These are phyloP conservation scores for Saccharomyces hybrid DNA, from an alignment of 1,139 yeast genomes.

Conservation along the genomic window DNA sequence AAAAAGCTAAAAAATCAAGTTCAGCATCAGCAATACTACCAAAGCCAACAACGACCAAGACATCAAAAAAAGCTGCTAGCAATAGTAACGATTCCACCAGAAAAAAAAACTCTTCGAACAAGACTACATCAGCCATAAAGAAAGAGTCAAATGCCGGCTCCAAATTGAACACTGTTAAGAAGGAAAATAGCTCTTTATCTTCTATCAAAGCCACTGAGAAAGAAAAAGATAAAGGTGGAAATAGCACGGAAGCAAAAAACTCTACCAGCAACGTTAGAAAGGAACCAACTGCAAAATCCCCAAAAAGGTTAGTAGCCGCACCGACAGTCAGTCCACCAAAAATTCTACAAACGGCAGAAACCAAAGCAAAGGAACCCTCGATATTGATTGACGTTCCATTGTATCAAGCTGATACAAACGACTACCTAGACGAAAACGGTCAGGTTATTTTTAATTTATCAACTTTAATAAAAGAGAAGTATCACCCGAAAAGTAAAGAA, in stretches of 20 bases:
- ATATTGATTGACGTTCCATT: constrained; percentile 52
- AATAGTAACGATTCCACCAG: neutral
- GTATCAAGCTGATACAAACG: constrained; percentile 31
- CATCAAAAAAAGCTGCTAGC: neutral
- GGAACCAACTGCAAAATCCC: constrained; percentile 12
- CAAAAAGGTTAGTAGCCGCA: constrained; percentile 21
- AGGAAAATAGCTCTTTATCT: neutral
- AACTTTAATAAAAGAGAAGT: constrained; percentile 71
- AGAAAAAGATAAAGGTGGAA: constrained; percentile 18
- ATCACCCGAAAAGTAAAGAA: constrained; percentile 7
- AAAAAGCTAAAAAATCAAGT: constrained; percentile 3
- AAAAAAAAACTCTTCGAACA: neutral
- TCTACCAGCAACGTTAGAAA: neutral
- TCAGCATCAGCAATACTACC: constrained; percentile 3
- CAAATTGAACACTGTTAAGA: neutral
- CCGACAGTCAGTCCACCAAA: constrained; percentile 30
- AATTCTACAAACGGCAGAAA: constrained; percentile 27
- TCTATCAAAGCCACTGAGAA: constrained; percentile 1
- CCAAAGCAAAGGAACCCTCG: constrained; percentile 38
- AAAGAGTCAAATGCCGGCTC: neutral
- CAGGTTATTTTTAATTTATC: constrained; percentile 74
- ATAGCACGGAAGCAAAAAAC: neutral
- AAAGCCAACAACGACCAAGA: neutral
- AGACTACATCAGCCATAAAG: neutral
- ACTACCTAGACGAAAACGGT: constrained; percentile 55